Evolutionary conservation across 1,284 basidiomycete genomes (phyloP).

Genomic region (Sporisorium exsertum): DNA sequence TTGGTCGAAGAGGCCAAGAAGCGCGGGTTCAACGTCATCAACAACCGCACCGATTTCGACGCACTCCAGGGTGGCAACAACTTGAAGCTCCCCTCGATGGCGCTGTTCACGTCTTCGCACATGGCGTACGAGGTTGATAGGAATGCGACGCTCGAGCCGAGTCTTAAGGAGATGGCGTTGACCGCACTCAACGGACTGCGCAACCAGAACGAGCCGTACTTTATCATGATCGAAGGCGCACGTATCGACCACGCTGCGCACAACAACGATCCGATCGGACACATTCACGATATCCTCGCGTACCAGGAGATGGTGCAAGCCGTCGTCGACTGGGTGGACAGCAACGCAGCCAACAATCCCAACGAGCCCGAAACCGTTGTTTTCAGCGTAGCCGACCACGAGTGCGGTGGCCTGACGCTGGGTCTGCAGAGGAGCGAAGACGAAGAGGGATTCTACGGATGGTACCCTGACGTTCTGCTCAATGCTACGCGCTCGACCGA

Average conservation of each 20-base stretch:
- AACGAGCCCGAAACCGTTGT: constrained; percentile 56
- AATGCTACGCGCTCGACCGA: constrained; percentile 62
- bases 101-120: constrained; percentile 59
- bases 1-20: constrained; percentile 59
- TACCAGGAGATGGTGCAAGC: constrained; percentile 59
- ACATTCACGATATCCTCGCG: constrained; percentile 66
- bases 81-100: constrained; percentile 55
- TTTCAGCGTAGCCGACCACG: constrained; percentile 65
- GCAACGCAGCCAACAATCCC: constrained; percentile 36
- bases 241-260: constrained; percentile 68
- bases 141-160: constrained; percentile 60
- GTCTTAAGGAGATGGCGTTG: constrained; percentile 66
- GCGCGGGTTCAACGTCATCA: constrained; percentile 56
- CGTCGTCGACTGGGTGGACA: constrained; percentile 56
- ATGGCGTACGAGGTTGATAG: constrained; percentile 69
- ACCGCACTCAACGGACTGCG: constrained; percentile 65
- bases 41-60: constrained; percentile 62
- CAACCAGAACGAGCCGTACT: constrained; percentile 62
- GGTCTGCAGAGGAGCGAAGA: constrained; percentile 54
- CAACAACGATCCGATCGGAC: constrained; percentile 67
- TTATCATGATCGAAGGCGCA: constrained; percentile 67
- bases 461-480: constrained; percentile 63
- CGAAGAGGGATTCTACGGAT: constrained; percentile 46
- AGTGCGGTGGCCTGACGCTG: constrained; percentile 65
- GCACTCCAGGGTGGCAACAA: constrained; percentile 40